These are phyloP conservation scores for Chlorella sorokiniana DNA, from an alignment of 139 green algal species.

Conservation along the genomic window DNA sequence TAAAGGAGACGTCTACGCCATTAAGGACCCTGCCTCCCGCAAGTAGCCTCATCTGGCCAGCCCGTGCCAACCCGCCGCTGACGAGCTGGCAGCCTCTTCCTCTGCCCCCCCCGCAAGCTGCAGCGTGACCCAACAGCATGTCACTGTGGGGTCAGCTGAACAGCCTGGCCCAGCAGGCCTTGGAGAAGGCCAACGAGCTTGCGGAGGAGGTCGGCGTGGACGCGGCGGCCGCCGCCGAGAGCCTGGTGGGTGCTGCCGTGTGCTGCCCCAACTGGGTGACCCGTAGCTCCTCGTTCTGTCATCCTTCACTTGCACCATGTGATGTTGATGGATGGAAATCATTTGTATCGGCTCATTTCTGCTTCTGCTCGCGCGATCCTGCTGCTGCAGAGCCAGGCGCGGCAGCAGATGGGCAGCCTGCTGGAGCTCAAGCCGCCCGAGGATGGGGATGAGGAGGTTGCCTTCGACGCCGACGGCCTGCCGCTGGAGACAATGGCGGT, in stretches of 20 bases:
- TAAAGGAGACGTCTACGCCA: too few species aligned
- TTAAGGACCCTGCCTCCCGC: neutral
- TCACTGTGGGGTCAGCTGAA: constrained; percentile 2
- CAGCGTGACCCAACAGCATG: neutral
- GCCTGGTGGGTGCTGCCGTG: neutral
- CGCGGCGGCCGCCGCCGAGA: neutral
- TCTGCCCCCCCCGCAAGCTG: neutral
- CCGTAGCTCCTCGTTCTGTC: neutral
- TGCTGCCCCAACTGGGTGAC: neutral
- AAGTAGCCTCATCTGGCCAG: neutral
- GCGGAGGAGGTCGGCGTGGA: neutral
- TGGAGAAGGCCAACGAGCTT: constrained; percentile 6
- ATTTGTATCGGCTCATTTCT: too few species aligned
- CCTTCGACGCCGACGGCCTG: constrained; percentile 20
- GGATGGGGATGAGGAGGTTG: neutral
- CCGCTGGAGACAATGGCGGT: too few species aligned
- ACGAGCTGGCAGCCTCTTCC: neutral
- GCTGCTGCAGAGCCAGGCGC: constrained; percentile 10
- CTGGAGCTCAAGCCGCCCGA: neutral
- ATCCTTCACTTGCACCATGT: neutral
- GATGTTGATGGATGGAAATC: too few species aligned
- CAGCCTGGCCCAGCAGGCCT: neutral
- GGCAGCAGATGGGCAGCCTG: constrained; percentile 2
- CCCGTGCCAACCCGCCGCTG: neutral
- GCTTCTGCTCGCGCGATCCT: neutral